Percentiles rank a stretch among this genome's conserved stretches.
Conservation (phyloP, 371 early-diverging fungal genomes). For the Apophysomyces trapeziformis region DNA sequence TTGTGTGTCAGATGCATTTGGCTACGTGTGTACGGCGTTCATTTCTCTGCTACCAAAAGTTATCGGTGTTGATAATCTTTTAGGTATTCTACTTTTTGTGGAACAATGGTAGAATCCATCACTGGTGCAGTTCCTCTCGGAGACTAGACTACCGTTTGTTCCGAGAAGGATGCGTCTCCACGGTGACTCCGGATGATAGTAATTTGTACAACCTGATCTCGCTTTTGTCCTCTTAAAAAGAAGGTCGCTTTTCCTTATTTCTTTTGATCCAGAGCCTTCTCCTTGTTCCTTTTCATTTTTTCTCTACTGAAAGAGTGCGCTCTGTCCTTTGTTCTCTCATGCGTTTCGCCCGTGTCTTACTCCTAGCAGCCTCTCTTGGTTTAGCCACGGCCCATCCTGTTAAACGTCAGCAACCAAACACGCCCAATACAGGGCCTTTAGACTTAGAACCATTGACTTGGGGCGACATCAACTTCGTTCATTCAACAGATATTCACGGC, state of each 20-base stretch:
- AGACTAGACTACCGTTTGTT: not conserved
- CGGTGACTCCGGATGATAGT: too few relatives aligned
- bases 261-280: not conserved
- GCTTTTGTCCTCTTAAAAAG: conserved; percentile 22
- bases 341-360: conserved; percentile 7
- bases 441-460: conserved; percentile 43
- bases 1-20: too few relatives aligned
- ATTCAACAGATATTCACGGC: conserved; percentile 56
- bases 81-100: not conserved
- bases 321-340: not conserved
- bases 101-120: not conserved
- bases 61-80: too few relatives aligned
- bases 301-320: not conserved
- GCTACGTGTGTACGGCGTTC: too few relatives aligned
- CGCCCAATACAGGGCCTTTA: conserved; percentile 26
- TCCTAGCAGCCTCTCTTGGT: conserved; percentile 1
- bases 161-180: too few relatives aligned
- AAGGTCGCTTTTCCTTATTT: conserved; percentile 13
- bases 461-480: conserved; percentile 59
- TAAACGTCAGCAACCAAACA: conserved; percentile 42
- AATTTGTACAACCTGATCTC: not conserved
- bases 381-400: not conserved
- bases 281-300: not conserved
- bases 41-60: too few relatives aligned
- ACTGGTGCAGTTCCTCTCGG: conserved; percentile 8